These are phyloP conservation scores for Eucalyptus fibrosa DNA, from an alignment of 345 rosid species.

Conservation along the genomic window DNA sequence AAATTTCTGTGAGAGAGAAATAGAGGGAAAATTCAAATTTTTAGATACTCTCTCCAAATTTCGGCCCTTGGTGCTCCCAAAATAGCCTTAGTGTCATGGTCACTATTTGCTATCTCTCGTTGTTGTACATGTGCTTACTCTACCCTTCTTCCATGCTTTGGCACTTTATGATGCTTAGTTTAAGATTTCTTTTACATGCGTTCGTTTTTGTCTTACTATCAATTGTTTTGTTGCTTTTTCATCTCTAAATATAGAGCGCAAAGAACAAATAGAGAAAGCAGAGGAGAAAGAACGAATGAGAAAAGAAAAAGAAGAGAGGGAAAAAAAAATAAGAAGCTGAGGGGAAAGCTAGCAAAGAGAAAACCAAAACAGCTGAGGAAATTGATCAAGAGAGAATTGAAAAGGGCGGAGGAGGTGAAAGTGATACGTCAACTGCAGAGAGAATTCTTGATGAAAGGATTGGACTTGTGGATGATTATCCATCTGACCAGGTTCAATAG, in stretches of 20 bases:
- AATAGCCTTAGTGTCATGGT: background rate
- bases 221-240: background rate
- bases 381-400: too few species aligned
- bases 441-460: too few species aligned
- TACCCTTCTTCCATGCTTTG: background rate
- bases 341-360: too few species aligned
- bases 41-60: background rate
- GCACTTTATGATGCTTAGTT: background rate
- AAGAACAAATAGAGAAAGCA: slow-evolving; percentile 75
- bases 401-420: too few species aligned
- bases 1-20: background rate
- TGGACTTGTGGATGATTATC: too few species aligned
- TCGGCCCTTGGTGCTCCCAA: background rate
- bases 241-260: slow-evolving; percentile 33
- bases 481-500: too few species aligned
- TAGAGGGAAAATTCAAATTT: background rate
- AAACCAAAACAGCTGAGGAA: too few species aligned
- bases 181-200: background rate
- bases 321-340: slow-evolving; percentile 54
- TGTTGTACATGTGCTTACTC: background rate
- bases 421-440: too few species aligned
- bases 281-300: slow-evolving; percentile 68
- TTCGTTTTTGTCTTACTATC: background rate
- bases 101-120: background rate
- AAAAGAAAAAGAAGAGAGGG: slow-evolving; percentile 72